Percentiles rank a stretch among this genome's conserved stretches.
phyloP scores from a whole-genome alignment of 371 early-diverging fungal genomes.

The Mortierella sp. region DNA sequence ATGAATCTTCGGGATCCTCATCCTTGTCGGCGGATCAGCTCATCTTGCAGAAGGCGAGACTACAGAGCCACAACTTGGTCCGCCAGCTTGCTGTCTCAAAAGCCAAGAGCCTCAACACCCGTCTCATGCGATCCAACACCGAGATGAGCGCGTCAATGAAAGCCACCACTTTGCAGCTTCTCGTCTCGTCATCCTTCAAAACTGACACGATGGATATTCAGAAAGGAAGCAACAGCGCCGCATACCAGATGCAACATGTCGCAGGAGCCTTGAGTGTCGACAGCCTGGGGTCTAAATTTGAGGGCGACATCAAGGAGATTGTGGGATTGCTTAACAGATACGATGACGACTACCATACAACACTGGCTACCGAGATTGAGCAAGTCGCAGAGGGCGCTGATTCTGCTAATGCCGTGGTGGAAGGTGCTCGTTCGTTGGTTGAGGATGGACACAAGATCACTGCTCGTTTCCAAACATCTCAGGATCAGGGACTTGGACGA shows the following conservation, averaged over 20 bases:
- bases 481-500: neutral
- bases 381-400: neutral
- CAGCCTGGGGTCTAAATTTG: slow-evolving; percentile 24
- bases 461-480: neutral
- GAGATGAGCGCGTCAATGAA: slow-evolving; percentile 7
- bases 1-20: neutral
- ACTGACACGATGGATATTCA: neutral
- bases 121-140: neutral
- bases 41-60: slow-evolving; percentile 10
- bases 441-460: slow-evolving; percentile 5
- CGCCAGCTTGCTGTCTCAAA: slow-evolving; percentile 1
- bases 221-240: neutral
- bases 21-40: slow-evolving; percentile 23
- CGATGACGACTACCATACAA: slow-evolving; percentile 7
- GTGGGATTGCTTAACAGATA: neutral
- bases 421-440: neutral
- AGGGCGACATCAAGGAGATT: slow-evolving; percentile 9
- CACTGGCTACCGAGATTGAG: slow-evolving; percentile 7
- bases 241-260: neutral
- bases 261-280: slow-evolving; percentile 11
- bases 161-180: neutral
- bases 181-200: neutral
- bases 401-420: neutral
- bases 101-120: slow-evolving; percentile 19
- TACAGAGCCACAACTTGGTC: slow-evolving; percentile 11